phyloP scores from a whole-genome alignment of 495 filamentous ascomycete species.

The Aspergillus olivimuriae region DNA sequence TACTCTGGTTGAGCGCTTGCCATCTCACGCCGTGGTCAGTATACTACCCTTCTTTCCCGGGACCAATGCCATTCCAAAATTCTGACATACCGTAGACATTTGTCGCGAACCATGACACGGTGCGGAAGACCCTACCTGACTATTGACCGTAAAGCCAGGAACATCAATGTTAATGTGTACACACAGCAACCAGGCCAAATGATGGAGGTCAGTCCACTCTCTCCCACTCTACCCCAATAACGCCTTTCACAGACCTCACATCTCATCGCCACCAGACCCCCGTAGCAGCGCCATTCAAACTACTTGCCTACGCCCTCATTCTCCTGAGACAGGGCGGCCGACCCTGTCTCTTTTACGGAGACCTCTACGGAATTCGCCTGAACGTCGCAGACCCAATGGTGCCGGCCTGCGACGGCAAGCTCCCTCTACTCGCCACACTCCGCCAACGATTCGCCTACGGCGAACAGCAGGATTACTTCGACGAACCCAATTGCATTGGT shows the following conservation, averaged over 20 bases:
- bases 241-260: conserved; percentile 8
- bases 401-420: conserved; percentile 52
- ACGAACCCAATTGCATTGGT: conserved; percentile 60
- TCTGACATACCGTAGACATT: conserved; percentile 26
- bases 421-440: conserved; percentile 56
- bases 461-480: conserved; percentile 61
- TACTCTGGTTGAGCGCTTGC: conserved; percentile 50
- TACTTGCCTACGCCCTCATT: conserved; percentile 56
- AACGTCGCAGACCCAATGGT: conserved; percentile 39
- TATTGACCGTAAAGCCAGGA: too few species aligned
- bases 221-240: background rate
- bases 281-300: conserved; percentile 50
- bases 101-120: conserved; percentile 41
- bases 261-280: conserved; percentile 30
- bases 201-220: conserved; percentile 36
- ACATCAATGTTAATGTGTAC: background rate
- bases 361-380: conserved; percentile 62
- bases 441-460: conserved; percentile 67
- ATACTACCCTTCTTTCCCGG: background rate
- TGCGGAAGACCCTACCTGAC: conserved; percentile 14
- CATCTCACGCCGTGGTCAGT: conserved; percentile 57
- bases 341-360: conserved; percentile 70
- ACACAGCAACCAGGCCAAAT: conserved; percentile 54
- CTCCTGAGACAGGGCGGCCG: conserved; percentile 59
- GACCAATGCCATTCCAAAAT: background rate